A percentile compares a stretch with the other conserved stretches of the same genome.
These are phyloP conservation scores for Lactarius evosmus DNA, from an alignment of 768 basidiomycete species.

Conservation along the genomic window DNA sequence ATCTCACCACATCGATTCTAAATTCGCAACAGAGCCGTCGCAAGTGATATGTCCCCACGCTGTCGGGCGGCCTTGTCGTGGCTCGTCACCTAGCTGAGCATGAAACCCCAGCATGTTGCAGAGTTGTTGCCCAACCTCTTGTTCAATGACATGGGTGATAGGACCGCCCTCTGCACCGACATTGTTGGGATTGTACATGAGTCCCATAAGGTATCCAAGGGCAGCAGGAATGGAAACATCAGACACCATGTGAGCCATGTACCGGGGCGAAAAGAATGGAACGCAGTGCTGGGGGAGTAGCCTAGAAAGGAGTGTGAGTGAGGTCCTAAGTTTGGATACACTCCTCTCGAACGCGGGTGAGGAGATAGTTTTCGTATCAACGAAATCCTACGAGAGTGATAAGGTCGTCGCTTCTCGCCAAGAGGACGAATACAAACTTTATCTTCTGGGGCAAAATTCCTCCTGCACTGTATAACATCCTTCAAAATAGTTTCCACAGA, in stretches of 20 bases:
- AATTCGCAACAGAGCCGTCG: slow-evolving; percentile 45
- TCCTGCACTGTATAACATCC: slow-evolving; percentile 30
- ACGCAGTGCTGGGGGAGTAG: slow-evolving; percentile 35
- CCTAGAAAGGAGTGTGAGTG: slow-evolving; percentile 23
- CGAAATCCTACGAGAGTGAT: slow-evolving; percentile 27
- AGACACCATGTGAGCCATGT: slow-evolving; percentile 41
- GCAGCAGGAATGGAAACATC: slow-evolving; percentile 35
- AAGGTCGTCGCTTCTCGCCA: no score
- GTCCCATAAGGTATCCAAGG: slow-evolving; percentile 30
- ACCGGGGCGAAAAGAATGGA: slow-evolving; percentile 42
- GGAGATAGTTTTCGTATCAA: slow-evolving; percentile 24
- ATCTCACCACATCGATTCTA: slow-evolving; percentile 47
- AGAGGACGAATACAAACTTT: slow-evolving; percentile 24
- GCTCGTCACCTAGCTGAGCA: slow-evolving; percentile 9
- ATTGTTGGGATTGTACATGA: slow-evolving; percentile 45
- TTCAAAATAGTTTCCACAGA: slow-evolving; percentile 33
- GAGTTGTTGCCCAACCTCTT: slow-evolving; percentile 39
- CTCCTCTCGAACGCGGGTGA: slow-evolving; percentile 29
- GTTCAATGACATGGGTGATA: slow-evolving; percentile 39
- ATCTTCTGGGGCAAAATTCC: slow-evolving; percentile 36
- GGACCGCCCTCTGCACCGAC: slow-evolving; percentile 43
- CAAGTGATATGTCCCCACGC: slow-evolving; percentile 45
- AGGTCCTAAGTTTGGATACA: slow-evolving; percentile 28
- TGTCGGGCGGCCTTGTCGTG: slow-evolving; percentile 4
- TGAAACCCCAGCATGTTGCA: slow-evolving; percentile 42